Conservation (phyloP, 2,329 filamentous ascomycete genomes). For the Aspergillus cejpii region DNA sequence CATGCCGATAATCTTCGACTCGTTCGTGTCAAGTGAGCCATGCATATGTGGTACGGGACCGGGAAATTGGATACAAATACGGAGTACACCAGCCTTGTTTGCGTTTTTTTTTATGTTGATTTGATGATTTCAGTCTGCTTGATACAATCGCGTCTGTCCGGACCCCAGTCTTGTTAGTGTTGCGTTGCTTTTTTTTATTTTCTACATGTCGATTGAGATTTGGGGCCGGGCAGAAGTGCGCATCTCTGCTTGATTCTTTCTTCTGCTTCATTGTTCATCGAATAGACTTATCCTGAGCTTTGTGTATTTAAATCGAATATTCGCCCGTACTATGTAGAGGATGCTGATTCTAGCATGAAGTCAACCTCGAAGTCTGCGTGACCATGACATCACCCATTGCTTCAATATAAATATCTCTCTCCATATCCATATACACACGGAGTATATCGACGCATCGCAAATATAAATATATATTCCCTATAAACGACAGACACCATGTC, state of each 20-base stretch:
- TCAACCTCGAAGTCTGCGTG: not conserved
- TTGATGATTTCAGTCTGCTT: slow-evolving; percentile 35
- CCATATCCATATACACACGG: no score
- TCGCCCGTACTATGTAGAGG: not conserved
- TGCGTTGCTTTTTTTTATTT: slow-evolving; percentile 13
- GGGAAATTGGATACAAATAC: slow-evolving; percentile 3
- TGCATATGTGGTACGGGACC: not conserved
- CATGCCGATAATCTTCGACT: not conserved
- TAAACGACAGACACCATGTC: slow-evolving; percentile 8
- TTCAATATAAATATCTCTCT: no score
- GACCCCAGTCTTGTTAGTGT: slow-evolving; percentile 25
- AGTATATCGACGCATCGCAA: no score
- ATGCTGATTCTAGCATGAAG: not conserved
- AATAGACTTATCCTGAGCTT: not conserved
- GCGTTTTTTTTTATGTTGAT: slow-evolving; percentile 23
- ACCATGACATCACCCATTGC: not conserved
- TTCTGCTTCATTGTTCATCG: slow-evolving; percentile 1
- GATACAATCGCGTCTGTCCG: slow-evolving; percentile 45
- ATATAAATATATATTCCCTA: no score
- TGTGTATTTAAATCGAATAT: not conserved
- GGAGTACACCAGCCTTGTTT: slow-evolving; percentile 6
- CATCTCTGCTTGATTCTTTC: slow-evolving; percentile 27
- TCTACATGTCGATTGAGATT: slow-evolving; percentile 22
- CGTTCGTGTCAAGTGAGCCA: not conserved
- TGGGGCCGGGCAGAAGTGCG: slow-evolving; percentile 43